Conservation (phyloP, 2,329 filamentous ascomycete species). For the Arachnomyces sp. region DNA sequence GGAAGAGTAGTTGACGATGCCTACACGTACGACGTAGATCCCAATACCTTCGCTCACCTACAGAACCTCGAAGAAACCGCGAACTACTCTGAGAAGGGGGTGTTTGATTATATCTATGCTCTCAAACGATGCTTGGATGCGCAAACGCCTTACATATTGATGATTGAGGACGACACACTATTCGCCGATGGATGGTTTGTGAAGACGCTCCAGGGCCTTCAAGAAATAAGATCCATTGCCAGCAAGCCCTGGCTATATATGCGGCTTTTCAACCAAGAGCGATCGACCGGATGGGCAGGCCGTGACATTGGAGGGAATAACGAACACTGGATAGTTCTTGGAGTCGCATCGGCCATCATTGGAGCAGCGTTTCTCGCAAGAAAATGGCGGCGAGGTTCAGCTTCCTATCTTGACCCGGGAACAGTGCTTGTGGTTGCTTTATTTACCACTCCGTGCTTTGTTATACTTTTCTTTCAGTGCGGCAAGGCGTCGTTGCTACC, state of each 20-base stretch:
- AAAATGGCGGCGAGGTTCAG: background rate
- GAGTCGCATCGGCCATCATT: background rate
- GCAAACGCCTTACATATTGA: constrained; percentile 33
- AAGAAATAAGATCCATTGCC: constrained; percentile 7
- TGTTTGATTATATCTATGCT: constrained; percentile 40
- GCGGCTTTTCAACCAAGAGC: constrained; percentile 16
- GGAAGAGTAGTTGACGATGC: constrained; percentile 2
- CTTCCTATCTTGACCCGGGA: no score
- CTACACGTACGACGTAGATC: background rate
- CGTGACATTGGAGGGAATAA: constrained; percentile 9
- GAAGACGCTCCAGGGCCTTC: constrained; percentile 26
- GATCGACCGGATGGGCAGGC: constrained; percentile 10
- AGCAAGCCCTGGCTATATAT: constrained; percentile 13
- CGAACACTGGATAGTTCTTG: constrained; percentile 3
- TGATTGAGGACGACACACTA: constrained; percentile 43
- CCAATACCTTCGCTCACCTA: constrained; percentile 2
- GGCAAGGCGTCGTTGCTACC: constrained; percentile 14
- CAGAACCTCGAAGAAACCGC: constrained; percentile 10
- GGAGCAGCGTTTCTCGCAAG: background rate
- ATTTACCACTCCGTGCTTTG: constrained; percentile 9
- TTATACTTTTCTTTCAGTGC: constrained; percentile 10
- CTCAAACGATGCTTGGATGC: constrained; percentile 33
- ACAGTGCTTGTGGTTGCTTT: constrained; percentile 4
- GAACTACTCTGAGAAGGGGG: constrained; percentile 28
- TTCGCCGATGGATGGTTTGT: constrained; percentile 43